Evolutionary conservation across 2,329 filamentous ascomycete species (phyloP), one percentile per base, ranked within the genome.

Genomic region (Whalleya microplaca): DNA sequence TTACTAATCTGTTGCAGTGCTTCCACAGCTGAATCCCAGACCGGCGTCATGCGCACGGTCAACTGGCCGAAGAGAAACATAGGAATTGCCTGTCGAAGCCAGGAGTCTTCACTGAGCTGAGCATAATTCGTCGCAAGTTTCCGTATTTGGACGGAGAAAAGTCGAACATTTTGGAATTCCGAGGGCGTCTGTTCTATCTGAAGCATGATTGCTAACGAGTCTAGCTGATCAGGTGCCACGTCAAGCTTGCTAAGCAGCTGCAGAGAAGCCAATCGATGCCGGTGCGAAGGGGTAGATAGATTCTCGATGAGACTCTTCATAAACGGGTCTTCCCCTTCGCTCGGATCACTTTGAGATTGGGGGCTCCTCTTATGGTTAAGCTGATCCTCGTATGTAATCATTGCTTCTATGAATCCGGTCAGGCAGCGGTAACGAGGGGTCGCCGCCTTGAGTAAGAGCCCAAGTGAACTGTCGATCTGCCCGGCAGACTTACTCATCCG

Each of bases 41-140:
- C 80, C 37, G 92, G 92, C 0, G 92, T 84, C 62, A 97, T 80
- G 64, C 89, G 91, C 47, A 96, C 86, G 0, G 93, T 95, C 57
- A 98, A 81, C 73, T 97, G 83, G 47, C 95, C 95, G 66, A 97
- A 96, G 66, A 92, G 87, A 67, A 93, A 98, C 0, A 85, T 82
- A 0, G 93, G 90, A 27, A 98, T 82, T 6, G 92, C 85, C 65
- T 84, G 81, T 56, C 84, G 80, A 62, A 96, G 76, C 84, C 88
- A 90, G 1, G 83, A 83, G 40, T 84, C 80, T 2, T 83, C 76
- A 41, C 79, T 76, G 9, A 88, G 70, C 21, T 82, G 78, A 5
- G 82, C 75, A 69, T 95, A 96, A 27, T 75, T 75, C 51, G 81
- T 76, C 14, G 88, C 80, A 43, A 97, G 80, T 67, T 91, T 92